A percentile compares a stretch with the other conserved stretches of the same genome.
These are phyloP conservation scores for Neofusicoccum kwambonambiense DNA, from an alignment of 2,329 filamentous ascomycete species.

Conservation along the genomic window DNA sequence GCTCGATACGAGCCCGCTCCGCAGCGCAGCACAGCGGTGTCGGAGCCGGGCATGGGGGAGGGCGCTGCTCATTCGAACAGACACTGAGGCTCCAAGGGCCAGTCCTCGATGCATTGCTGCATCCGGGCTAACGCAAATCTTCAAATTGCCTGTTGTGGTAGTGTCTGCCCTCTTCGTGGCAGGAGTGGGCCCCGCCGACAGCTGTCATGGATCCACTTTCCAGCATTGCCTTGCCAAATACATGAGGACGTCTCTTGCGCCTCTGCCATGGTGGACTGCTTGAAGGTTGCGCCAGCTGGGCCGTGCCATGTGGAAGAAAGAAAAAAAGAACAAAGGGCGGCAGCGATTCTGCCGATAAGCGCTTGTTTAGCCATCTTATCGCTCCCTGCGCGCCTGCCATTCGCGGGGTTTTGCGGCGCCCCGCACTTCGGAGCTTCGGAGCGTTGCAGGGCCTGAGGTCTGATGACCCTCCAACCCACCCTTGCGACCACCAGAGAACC, in stretches of 20 bases:
- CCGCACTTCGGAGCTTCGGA: too few relatives aligned
- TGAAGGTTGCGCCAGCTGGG: background rate
- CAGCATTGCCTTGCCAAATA: background rate
- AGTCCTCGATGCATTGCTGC: background rate
- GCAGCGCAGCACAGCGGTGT: background rate
- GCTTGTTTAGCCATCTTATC: background rate
- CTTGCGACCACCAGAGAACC: too few relatives aligned
- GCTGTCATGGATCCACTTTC: background rate
- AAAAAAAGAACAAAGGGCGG: background rate
- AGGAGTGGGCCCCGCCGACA: background rate
- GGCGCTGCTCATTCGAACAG: too few relatives aligned
- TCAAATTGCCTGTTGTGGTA: background rate
- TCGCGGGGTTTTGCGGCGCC: background rate
- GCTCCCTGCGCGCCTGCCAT: background rate
- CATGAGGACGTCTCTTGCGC: too few relatives aligned
- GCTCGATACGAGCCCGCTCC: background rate
- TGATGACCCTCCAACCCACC: too few relatives aligned
- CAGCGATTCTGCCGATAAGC: background rate
- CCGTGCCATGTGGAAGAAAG: too few relatives aligned
- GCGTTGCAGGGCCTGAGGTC: too few relatives aligned
- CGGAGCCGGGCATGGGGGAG: too few relatives aligned
- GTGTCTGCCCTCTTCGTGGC: background rate
- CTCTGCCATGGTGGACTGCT: background rate
- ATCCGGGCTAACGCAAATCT: background rate
- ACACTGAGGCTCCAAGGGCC: too few relatives aligned